These are phyloP conservation scores for Eruca vesicaria DNA, from an alignment of 441 rosid genomes.

Conservation along the genomic window DNA sequence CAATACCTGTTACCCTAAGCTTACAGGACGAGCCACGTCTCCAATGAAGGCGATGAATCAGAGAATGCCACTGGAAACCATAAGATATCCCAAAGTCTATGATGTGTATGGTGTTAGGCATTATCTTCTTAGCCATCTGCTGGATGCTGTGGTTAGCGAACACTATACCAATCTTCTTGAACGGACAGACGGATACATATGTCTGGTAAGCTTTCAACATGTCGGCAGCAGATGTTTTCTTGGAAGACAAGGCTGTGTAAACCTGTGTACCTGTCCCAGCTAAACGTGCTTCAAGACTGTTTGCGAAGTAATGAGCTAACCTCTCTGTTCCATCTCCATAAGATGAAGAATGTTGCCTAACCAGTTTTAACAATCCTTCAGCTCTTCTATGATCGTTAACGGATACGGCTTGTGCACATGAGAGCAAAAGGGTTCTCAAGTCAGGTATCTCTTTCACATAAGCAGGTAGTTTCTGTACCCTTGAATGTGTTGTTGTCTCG, in stretches of 20 bases:
- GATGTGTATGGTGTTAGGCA: constrained; percentile 42
- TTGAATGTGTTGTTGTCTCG: background rate
- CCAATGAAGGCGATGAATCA: constrained; percentile 42
- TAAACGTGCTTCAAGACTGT: constrained; percentile 80
- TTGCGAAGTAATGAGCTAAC: constrained; percentile 72
- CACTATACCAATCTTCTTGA: constrained; percentile 38
- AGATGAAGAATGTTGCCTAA: constrained; percentile 72
- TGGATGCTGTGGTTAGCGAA: constrained; percentile 40
- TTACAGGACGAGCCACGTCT: constrained; percentile 40
- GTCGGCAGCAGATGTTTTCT: constrained; percentile 53
- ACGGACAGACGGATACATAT: constrained; percentile 40
- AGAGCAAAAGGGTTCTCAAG: constrained; percentile 45
- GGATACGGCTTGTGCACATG: constrained; percentile 54
- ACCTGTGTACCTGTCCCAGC: constrained; percentile 71
- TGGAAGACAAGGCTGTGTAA: constrained; percentile 44
- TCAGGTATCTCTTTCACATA: constrained; percentile 37
- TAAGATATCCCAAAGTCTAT: constrained; percentile 78
- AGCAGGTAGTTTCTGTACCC: constrained; percentile 15
- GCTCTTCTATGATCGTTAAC: constrained; percentile 54
- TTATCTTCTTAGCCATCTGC: constrained; percentile 23
- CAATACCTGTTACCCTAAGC: constrained; percentile 59
- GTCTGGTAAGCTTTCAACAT: constrained; percentile 68
- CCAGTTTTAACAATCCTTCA: constrained; percentile 53
- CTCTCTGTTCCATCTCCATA: constrained; percentile 85
- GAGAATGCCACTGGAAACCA: constrained; percentile 60